A percentile compares a stretch with the other conserved stretches of the same genome.
These are phyloP conservation scores for Globisporangium splendens DNA, from an alignment of 352 stramenopile genomes.

Conservation along the genomic window DNA sequence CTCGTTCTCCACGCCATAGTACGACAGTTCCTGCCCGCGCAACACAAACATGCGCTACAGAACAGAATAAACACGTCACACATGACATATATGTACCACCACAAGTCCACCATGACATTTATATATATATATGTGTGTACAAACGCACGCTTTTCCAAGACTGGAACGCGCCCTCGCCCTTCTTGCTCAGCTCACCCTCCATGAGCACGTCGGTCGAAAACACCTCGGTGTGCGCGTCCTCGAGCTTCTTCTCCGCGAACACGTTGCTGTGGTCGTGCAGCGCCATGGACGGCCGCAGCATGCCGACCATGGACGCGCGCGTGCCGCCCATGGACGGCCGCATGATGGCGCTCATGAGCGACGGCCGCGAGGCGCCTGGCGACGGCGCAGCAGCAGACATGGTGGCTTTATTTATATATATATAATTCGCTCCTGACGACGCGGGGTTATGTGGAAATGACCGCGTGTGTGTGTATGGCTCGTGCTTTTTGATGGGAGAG, in stretches of 20 bases:
- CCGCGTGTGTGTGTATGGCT: too few species aligned
- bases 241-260: constrained; percentile 58
- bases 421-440: too few species aligned
- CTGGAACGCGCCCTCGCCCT: constrained; percentile 53
- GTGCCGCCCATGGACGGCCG: too few species aligned
- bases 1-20: constrained; percentile 55
- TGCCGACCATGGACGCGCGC: too few species aligned
- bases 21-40: constrained; percentile 60
- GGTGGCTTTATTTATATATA: too few species aligned
- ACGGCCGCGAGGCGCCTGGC: constrained; percentile 13
- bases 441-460: too few species aligned
- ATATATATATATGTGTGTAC: constrained; percentile 21
- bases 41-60: constrained; percentile 64
- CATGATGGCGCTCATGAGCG: constrained; percentile 23
- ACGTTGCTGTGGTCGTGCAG: constrained; percentile 56
- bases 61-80: background rate
- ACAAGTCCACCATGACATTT: too few species aligned
- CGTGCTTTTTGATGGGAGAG: too few species aligned
- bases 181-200: constrained; percentile 67
- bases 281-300: constrained; percentile 41
- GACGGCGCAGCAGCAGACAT: constrained; percentile 8
- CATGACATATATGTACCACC: too few species aligned
- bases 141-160: constrained; percentile 65
- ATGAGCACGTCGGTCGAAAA: constrained; percentile 70
- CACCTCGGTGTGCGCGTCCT: constrained; percentile 47